Evolutionary conservation across 2,329 filamentous ascomycete species (phyloP).

Genomic region (Claviceps sp.): DNA sequence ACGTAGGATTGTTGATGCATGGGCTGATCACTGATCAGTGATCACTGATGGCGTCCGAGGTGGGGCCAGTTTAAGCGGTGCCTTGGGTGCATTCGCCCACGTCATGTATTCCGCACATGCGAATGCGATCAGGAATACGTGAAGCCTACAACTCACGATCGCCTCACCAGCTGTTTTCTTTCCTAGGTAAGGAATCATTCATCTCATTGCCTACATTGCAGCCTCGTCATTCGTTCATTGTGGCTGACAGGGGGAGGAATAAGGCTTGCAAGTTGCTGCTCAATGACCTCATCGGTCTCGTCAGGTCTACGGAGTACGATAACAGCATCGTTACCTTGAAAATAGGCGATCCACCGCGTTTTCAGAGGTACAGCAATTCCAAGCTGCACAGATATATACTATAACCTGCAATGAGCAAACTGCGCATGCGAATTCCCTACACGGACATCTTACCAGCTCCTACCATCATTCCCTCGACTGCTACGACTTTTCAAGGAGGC

Average conservation of each 20-base stretch:
- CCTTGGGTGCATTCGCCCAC: background rate
- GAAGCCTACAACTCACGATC: background rate
- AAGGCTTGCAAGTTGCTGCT: background rate
- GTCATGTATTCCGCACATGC: background rate
- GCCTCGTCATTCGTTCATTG: background rate
- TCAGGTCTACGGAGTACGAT: background rate
- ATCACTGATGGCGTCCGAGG: background rate
- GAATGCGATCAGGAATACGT: background rate
- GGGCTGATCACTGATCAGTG: background rate
- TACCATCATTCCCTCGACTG: conserved; percentile 58
- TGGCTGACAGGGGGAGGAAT: too few species aligned
- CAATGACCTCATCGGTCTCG: background rate
- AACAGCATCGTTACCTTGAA: background rate
- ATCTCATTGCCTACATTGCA: background rate
- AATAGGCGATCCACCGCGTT: background rate
- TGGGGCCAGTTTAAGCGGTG: background rate
- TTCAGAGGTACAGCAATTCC: background rate
- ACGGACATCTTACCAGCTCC: conserved; percentile 69
- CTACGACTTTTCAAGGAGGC: conserved; percentile 56
- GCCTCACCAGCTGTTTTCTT: background rate
- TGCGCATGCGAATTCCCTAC: conserved; percentile 80
- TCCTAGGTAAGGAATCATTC: too few species aligned
- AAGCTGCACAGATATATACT: background rate
- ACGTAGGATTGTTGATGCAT: too few species aligned
- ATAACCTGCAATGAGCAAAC: conserved; percentile 42